Conservation (phyloP, 345 rosid species). For the Barbarea vulgaris region DNA sequence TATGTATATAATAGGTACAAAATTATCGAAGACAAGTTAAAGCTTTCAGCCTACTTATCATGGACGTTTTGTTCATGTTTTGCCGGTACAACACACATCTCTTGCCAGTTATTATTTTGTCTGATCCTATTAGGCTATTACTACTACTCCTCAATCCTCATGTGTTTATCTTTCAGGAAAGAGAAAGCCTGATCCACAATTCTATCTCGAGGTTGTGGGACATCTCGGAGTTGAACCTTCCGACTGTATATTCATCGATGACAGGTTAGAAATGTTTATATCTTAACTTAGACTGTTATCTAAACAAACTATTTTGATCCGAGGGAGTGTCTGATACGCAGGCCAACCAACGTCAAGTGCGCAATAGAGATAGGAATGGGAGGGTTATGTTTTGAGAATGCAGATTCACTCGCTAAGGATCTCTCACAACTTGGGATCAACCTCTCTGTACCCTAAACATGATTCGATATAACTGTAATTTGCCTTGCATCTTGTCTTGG, state of each 20-base stretch:
- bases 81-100: constrained; percentile 49
- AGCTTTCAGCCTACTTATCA: constrained; percentile 71
- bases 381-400: constrained; percentile 69
- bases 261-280: constrained; percentile 54
- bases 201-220: constrained; percentile 57
- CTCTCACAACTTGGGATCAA: constrained; percentile 54
- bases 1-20: too few species aligned
- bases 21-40: constrained; percentile 76
- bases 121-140: neutral
- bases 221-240: constrained; percentile 73
- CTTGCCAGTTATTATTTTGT: constrained; percentile 10
- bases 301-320: constrained; percentile 1
- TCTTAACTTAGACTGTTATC: neutral
- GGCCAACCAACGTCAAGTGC: constrained; percentile 69
- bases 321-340: constrained; percentile 37
- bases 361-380: constrained; percentile 72
- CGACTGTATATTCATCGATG: constrained; percentile 78
- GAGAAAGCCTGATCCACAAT: constrained; percentile 88
- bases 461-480: constrained; percentile 8
- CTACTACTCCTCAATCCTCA: neutral
- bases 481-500: constrained; percentile 17
- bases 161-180: constrained; percentile 56
- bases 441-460: constrained; percentile 35
- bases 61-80: constrained; percentile 93
- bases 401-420: constrained; percentile 53